These are phyloP conservation scores for Russula sp. DNA, from an alignment of 768 basidiomycete species.

Conservation along the genomic window DNA sequence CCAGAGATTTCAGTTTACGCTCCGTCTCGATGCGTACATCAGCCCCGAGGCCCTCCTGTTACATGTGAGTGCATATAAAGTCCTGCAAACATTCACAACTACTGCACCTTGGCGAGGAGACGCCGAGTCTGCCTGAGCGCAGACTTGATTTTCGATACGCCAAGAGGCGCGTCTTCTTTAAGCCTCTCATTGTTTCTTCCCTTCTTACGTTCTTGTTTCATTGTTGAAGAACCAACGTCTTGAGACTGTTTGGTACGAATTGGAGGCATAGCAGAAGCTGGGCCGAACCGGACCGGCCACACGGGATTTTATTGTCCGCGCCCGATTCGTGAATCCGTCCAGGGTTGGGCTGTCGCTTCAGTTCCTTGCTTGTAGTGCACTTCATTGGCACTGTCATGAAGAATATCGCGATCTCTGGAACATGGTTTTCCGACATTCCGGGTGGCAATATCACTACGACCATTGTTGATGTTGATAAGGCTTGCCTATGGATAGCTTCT, in stretches of 20 bases:
- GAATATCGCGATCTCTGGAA: conserved; percentile 22
- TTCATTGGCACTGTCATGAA: conserved; percentile 8
- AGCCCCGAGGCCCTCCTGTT: conserved; percentile 76
- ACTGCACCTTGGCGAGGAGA: conserved; percentile 70
- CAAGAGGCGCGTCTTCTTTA: conserved; percentile 43
- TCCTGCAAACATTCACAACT: neutral
- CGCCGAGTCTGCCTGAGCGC: conserved; percentile 78
- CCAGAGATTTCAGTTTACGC: conserved; percentile 69
- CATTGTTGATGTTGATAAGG: conserved; percentile 21
- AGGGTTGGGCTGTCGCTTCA: neutral
- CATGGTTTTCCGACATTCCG: conserved; percentile 14
- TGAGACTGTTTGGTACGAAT: conserved; percentile 14
- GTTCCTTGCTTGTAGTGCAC: neutral
- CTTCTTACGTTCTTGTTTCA: neutral
- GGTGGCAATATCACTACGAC: conserved; percentile 18
- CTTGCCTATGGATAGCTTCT: conserved; percentile 27
- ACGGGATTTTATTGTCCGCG: neutral
- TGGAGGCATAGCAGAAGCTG: conserved; percentile 19
- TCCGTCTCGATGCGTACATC: conserved; percentile 80
- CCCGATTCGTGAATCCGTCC: neutral
- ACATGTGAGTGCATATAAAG: neutral
- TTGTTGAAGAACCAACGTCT: conserved; percentile 5
- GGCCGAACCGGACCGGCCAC: neutral
- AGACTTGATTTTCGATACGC: conserved; percentile 85
- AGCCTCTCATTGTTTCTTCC: neutral